Evolutionary conservation across 352 stramenopile genomes (phyloP).

Genomic region (Aphanomyces stellatus): DNA sequence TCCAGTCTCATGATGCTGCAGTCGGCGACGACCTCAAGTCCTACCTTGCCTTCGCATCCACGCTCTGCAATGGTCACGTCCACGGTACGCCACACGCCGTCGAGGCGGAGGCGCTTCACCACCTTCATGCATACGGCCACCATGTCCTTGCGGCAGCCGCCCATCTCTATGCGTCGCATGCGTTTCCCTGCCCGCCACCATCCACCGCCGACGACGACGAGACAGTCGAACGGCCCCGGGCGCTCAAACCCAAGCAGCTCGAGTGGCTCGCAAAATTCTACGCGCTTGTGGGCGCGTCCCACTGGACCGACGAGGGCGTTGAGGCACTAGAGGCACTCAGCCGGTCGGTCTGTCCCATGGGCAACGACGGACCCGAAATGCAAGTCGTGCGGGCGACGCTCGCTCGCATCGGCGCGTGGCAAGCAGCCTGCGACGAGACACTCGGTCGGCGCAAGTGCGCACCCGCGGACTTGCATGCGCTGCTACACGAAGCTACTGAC

Average conservation of each 20-base stretch:
- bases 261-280: slow-evolving; percentile 6
- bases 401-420: slow-evolving; percentile 28
- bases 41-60: slow-evolving; percentile 67
- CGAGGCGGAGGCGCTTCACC: slow-evolving; percentile 52
- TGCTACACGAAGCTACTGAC: slow-evolving; percentile 5
- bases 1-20: slow-evolving; percentile 23
- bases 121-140: slow-evolving; percentile 77
- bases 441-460: neutral
- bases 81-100: slow-evolving; percentile 78
- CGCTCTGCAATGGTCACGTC: slow-evolving; percentile 62
- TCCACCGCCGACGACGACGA: slow-evolving; percentile 37
- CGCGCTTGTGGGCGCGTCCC: neutral
- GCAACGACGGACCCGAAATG: slow-evolving; percentile 36
- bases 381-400: slow-evolving; percentile 48
- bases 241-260: slow-evolving; percentile 21
- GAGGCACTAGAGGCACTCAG: neutral
- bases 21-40: slow-evolving; percentile 60
- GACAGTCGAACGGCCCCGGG: slow-evolving; percentile 36
- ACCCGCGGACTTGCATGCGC: slow-evolving; percentile 3
- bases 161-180: slow-evolving; percentile 68
- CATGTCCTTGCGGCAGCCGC: slow-evolving; percentile 68
- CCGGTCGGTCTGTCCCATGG: neutral
- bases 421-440: neutral
- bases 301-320: neutral
- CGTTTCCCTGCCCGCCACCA: slow-evolving; percentile 32